Base-by-base conservation (phyloP, 805 yeast genomes). In the Zygosaccharomyces kombuchaensis region DNA sequence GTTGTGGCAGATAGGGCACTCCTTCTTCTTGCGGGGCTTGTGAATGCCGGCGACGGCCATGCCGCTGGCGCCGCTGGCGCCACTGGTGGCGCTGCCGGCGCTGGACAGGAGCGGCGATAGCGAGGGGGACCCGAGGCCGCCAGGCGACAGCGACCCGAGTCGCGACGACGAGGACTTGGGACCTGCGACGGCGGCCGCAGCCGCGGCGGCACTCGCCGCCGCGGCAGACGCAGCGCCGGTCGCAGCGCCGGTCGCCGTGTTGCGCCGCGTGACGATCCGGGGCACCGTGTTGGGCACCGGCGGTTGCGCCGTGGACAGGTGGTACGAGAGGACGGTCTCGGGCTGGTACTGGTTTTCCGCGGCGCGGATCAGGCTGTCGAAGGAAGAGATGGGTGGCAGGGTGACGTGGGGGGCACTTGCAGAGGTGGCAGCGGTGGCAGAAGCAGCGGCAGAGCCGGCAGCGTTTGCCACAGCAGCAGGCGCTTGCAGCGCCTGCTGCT, bases 1-100 rank as follows among this genome's bases (percentile, higher is more conserved):
- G 45, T 78, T 71, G 51, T 72, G 74, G 60, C 93, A 84, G 44
- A 78, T 79, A 0, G 85, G 82, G 58, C 93, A 84, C 65, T 81
- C 83, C 61, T 81, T 75, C 73, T 81, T 83, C 65, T 77, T 78
- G 45, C 87, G 69, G 21, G 78, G 78, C 44, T 66, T 68, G 47
- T 70, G 71, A 62, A 47, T 36, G 22, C 46, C 54, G 30, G 16
- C 38, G 27, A 13, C 45, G 36, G 31, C 27, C 9, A 16, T 6
- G 52, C 13, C 22, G 29, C 19, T 22, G 45, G 19, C 9, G 13
- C 13, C 4, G 48, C 16, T 6, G 42, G 39, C 34, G 44, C 30
- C 25, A 50, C 19, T 22, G 42, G 27, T 23, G 26, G 10, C 23
- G 34, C 17, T 19, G 19, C 23, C 29, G 38, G 34, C 13, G 25